Base-by-base conservation (phyloP, 2,329 filamentous ascomycete species). In the Penicillium rolfsii region DNA sequence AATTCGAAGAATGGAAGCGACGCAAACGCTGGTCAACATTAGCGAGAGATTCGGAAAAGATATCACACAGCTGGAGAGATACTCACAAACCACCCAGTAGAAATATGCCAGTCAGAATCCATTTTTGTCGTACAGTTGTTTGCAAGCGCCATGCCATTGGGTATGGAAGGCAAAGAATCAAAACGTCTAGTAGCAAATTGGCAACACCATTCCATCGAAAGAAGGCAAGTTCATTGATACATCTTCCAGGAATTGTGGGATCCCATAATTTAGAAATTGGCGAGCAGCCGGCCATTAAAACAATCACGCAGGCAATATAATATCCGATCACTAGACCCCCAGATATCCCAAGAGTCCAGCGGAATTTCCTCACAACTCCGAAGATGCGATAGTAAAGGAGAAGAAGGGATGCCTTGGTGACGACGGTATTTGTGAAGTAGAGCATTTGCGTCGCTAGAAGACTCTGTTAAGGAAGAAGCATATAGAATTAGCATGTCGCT, bases 311-410 rank as follows among this genome's bases (percentile, higher is more conserved):
- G 8, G 66, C 62, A 24, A 73, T 58, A n/a, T 66, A 71, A 33
- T 66, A 73, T 22, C 38, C 58, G 11, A 62, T 55, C 14, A 71
- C 58, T 0, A 72, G 26, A 24, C 58, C 54, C 6, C 58, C 65
- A 2, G 65, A 58, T n/a, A 57, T 26, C 49, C 56, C 56, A 4
- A 73, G 62, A 19, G 59, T 62, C 61, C 63, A 68, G 16, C 70
- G 66, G 54, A 72, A 73, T 35, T 30, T 16, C 6, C 26, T 52
- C 12, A 72, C 64, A 4, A 73, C 58, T 24, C 70, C 67, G 36
- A 73, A 72, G 28, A 73, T 71, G n/a, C 71, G 66, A 14, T 71
- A 58, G 57, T 72, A 73, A 12, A 73, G 64, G n/a, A 72, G 62
- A 4, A 72, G 59, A 8, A 73, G 52, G 0, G 70, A 71, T 6